Conservation (phyloP, 768 basidiomycete genomes). For the Phlegmacium glaucopus region DNA sequence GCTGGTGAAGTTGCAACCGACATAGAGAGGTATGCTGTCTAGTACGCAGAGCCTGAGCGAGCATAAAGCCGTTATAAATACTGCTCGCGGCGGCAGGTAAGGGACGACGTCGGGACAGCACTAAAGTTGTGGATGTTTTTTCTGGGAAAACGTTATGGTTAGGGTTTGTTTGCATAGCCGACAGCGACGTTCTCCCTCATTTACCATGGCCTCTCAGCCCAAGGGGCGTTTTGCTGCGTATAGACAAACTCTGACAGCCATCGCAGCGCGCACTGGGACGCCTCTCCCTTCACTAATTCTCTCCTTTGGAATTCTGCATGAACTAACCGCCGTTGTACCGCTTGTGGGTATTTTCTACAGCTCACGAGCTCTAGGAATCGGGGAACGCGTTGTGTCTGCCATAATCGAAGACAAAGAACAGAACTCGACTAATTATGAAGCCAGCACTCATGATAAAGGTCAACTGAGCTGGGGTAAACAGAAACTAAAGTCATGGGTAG, state of each 20-base stretch:
- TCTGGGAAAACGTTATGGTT: constrained; percentile 4
- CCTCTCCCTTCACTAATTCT: constrained; percentile 73
- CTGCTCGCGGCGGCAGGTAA: background rate
- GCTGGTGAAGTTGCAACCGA: constrained; percentile 2
- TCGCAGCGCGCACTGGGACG: constrained; percentile 69
- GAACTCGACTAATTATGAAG: constrained; percentile 1
- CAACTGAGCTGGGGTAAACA: constrained; percentile 36
- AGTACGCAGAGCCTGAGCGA: constrained; percentile 5
- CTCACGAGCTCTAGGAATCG: constrained; percentile 63
- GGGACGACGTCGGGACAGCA: background rate
- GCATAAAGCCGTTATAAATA: background rate
- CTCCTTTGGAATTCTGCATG: constrained; percentile 84
- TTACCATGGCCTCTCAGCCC: constrained; percentile 14
- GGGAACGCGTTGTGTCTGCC: constrained; percentile 55
- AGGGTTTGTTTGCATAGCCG: constrained; percentile 2
- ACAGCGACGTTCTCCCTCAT: background rate
- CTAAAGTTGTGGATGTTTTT: constrained; percentile 2
- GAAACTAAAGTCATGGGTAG: constrained; percentile 57
- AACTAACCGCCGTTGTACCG: constrained; percentile 77
- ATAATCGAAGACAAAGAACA: constrained; percentile 21
- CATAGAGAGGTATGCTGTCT: constrained; percentile 3
- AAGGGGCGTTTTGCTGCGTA: constrained; percentile 42
- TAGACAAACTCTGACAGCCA: constrained; percentile 48
- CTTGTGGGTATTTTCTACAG: constrained; percentile 72
- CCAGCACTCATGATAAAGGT: background rate